Evolutionary conservation across 2,329 filamentous ascomycete species (phyloP), one percentile per base, ranked within the genome.

Genomic region (Fusarium nisikadoi): DNA sequence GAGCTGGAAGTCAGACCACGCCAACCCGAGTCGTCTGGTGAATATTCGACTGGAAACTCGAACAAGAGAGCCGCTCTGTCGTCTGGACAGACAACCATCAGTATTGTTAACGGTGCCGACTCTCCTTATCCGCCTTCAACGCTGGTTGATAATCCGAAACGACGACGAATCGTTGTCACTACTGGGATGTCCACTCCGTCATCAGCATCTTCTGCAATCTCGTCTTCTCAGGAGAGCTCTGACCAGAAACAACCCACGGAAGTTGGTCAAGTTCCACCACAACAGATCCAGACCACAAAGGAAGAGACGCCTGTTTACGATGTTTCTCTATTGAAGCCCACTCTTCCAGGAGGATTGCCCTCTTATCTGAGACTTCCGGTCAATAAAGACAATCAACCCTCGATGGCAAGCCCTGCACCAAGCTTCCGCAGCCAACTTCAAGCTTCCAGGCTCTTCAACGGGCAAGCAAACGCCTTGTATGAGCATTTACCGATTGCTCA

Each of bases 41-140:
- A 39, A 5, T 33, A 16, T 9, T 42, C 39, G 19, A 8, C 25
- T 45, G 36, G 14, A 14, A 33, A 61, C 14, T 33, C 41, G 4
- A 58, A 39, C 36, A 70, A 70, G 35, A 65, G 65, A 57, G 9
- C 50, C 10, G 25, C 45, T 20, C 45, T 31, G 10, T 70, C 60
- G 19, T 53, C 60, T 17, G 67, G 43, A 6, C 65, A 65, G 23
- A 49, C 65, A 9, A 65, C 68, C 7, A 46, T 56, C 14, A 53
- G 50, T 19, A 20, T 31, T 16, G 46, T 25, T 10, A 50, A 39
- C 5, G 17, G 49, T 2, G 25, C 25, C 17, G 57, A 29, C 33
- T 66, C 66, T 33, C 36, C 61, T 27, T 23, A 17, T 6, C 25
- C 31, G 8, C 25, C 16, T 19, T 23, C 29, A 25, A 14, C 23